Conservation (phyloP, 2,329 filamentous ascomycete genomes). For the Aspergillus fumigatus region DNA sequence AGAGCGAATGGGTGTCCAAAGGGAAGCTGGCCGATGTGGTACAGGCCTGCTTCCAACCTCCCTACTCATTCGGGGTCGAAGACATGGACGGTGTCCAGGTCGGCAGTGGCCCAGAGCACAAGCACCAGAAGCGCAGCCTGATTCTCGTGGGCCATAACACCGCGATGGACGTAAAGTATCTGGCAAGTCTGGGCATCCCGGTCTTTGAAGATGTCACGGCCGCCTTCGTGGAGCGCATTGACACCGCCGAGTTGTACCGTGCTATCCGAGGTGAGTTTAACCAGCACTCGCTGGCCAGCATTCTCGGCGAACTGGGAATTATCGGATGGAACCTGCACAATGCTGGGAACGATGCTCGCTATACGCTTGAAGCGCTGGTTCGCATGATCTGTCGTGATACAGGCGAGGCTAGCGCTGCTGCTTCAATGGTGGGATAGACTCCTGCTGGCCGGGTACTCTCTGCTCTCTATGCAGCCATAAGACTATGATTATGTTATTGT, state of each 20-base stretch:
- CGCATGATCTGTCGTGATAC: conserved; percentile 39
- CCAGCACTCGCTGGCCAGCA: conserved; percentile 52
- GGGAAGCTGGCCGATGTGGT: conserved; percentile 44
- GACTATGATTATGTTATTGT: no score
- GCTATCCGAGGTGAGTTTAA: conserved; percentile 54
- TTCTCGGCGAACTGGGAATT: conserved; percentile 64
- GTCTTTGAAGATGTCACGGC: conserved; percentile 7
- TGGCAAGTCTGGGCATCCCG: conserved; percentile 62
- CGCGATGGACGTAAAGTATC: conserved; percentile 62
- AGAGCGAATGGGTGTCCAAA: conserved; percentile 52
- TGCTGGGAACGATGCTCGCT: conserved; percentile 78
- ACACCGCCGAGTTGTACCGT: conserved; percentile 69
- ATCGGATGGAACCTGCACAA: conserved; percentile 69
- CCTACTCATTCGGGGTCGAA: conserved; percentile 40
- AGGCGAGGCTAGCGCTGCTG: not conserved
- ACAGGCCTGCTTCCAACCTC: conserved; percentile 53
- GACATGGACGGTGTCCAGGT: not conserved
- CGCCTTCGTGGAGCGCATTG: conserved; percentile 61
- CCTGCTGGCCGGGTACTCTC: not conserved
- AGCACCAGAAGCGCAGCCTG: conserved; percentile 49
- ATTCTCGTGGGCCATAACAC: conserved; percentile 77
- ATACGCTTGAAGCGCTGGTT: conserved; percentile 70
- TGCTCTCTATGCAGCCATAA: not conserved
- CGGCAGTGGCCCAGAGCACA: conserved; percentile 6
- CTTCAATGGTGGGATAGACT: not conserved